These are phyloP conservation scores for Cymbopogon flexuosus DNA, from an alignment of 202 grass and related monocot genomes.

Conservation along the genomic window DNA sequence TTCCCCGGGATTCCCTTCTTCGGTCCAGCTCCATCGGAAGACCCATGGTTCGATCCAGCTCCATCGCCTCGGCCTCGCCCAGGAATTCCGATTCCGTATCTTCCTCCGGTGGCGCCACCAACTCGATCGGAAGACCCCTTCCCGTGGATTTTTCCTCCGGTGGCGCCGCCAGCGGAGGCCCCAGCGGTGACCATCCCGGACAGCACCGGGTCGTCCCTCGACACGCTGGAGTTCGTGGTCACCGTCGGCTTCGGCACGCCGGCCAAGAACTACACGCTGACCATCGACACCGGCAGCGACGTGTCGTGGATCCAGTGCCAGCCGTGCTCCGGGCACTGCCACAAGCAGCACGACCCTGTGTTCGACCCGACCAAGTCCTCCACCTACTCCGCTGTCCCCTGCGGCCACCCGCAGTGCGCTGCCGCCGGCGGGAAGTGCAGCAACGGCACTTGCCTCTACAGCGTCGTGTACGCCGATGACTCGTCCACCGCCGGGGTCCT, in stretches of 20 bases:
- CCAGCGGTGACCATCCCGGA: slow-evolving; percentile 39
- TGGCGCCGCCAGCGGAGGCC: background rate
- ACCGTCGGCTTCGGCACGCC: slow-evolving; percentile 61
- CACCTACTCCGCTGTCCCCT: slow-evolving; percentile 53
- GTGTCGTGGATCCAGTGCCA: slow-evolving; percentile 79
- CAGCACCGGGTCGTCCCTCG: slow-evolving; percentile 7
- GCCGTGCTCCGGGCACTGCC: slow-evolving; percentile 49
- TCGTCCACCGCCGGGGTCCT: slow-evolving; percentile 32
- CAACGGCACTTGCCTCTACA: slow-evolving; percentile 21
- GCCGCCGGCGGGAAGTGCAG: background rate
- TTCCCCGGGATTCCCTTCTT: background rate
- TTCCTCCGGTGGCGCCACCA: background rate
- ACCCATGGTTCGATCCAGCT: too few species aligned
- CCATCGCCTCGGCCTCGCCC: background rate
- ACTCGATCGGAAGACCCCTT: background rate
- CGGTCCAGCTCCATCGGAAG: too few species aligned
- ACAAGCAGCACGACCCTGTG: slow-evolving; percentile 50
- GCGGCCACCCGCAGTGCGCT: slow-evolving; percentile 31
- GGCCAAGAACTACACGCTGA: background rate
- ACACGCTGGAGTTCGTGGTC: slow-evolving; percentile 56
- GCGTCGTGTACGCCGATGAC: slow-evolving; percentile 12
- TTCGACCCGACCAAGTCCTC: slow-evolving; percentile 55
- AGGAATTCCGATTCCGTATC: too few species aligned
- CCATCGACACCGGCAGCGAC: slow-evolving; percentile 80
- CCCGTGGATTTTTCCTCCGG: background rate